Base-by-base conservation (phyloP, 208 protist genomes). In the Zelonia costaricensis region DNA sequence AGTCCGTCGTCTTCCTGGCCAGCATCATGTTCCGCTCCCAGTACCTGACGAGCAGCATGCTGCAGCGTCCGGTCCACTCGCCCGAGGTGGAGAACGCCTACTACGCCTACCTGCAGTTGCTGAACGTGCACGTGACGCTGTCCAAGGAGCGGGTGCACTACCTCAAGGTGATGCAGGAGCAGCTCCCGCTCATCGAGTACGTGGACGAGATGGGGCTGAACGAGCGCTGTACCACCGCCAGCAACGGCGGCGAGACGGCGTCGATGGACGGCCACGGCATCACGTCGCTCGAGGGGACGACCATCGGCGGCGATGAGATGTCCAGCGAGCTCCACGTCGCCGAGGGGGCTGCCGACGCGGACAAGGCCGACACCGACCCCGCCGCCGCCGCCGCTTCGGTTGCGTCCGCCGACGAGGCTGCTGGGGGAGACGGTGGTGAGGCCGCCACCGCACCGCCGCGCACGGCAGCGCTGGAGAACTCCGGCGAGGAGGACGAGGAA, bases 1-100 rank as follows among this genome's bases (percentile, higher is more conserved):
- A 94, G 49, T 69, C 80, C 8, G 80, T 89, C 18, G 56, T 92
- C 23, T 76, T 94, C 53, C 62, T 94, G 53, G 88, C 88, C 42
- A 79, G 75, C 52, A 82, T 94, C 54, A 76, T 78, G 40, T 94
- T 92, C 65, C 79, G 88, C 53, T 89, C 86, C 48, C 88, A 94
- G 70, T 94, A 88, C 77, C 12, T 92, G 40, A 91, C 80, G 22
- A 80, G 80, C 44, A 83, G 74, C 72, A 91, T 91, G 74, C 63
- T 76, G 61, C 70, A 92, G 47, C 74, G 69, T 36, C 73, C 80
- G 31, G 55, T 77, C 15, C 59, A 68, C 57, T 82, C 80, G 23
- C 48, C 44, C 18, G 74, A 83, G 27, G 80, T 92, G 10, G 88
- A 94, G 33, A 68, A 81, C 35, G 73, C 74, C 9, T 94, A 88